Conservation (phyloP, 257 asterid genomes). For the Cordia subcordata region DNA sequence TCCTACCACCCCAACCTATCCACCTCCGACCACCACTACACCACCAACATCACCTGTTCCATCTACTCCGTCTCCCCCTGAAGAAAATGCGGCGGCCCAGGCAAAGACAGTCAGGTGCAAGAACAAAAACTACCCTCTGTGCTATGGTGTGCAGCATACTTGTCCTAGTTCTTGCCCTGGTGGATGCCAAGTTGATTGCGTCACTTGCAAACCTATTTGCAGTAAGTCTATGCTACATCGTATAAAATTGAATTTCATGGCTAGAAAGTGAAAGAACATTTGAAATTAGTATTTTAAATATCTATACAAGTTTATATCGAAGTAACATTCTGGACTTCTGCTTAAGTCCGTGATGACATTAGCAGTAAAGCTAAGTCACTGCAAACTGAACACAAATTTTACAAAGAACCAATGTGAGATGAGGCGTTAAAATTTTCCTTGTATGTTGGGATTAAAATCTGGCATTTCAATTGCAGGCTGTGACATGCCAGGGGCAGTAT, state of each 20-base stretch:
- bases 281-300: neutral
- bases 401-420: no score
- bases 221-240: constrained; percentile 24
- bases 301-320: neutral
- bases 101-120: constrained; percentile 34
- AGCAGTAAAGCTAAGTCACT: no score
- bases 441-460: no score
- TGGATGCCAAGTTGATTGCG: constrained; percentile 49
- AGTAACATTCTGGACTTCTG: no score
- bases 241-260: no score
- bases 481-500: constrained; percentile 18
- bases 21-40: constrained; percentile 8
- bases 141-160: constrained; percentile 31
- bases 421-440: no score
- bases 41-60: neutral
- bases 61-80: constrained; percentile 14
- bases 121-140: constrained; percentile 29
- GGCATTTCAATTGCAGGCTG: neutral
- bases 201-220: constrained; percentile 57
- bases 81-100: constrained; percentile 10
- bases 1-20: neutral
- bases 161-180: constrained; percentile 43
- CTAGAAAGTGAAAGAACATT: no score
- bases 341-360: no score
- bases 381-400: no score